Evolutionary conservation across 257 asterid genomes (phyloP).

Genomic region (Anisodus acutangulus): DNA sequence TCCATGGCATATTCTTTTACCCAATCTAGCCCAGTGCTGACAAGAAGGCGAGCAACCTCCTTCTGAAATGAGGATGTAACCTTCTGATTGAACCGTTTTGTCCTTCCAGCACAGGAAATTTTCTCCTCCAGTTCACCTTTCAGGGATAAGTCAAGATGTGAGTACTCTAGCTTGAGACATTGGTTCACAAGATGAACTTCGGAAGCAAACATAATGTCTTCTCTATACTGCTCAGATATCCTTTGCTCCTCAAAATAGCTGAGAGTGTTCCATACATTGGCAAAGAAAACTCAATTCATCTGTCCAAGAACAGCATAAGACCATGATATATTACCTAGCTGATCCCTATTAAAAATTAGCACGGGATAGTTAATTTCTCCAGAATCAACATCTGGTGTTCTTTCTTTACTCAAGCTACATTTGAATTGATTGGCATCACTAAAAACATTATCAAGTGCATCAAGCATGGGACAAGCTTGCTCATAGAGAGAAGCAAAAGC

Average conservation of each 20-base stretch:
- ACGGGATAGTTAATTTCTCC: constrained; percentile 31
- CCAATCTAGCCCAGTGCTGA: constrained; percentile 93
- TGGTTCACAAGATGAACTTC: constrained; percentile 78
- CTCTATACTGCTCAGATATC: constrained; percentile 69
- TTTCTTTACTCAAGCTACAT: constrained; percentile 45
- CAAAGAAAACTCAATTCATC: constrained; percentile 60
- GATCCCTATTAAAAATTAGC: constrained; percentile 64
- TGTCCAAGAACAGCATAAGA: constrained; percentile 89
- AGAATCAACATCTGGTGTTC: constrained; percentile 27
- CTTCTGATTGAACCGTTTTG: constrained; percentile 80
- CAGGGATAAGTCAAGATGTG: constrained; percentile 62
- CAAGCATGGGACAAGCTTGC: constrained; percentile 67
- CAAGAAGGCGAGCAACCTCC: constrained; percentile 90
- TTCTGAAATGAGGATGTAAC: constrained; percentile 89
- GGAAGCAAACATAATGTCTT: constrained; percentile 82
- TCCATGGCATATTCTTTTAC: constrained; percentile 70
- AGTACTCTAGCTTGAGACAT: constrained; percentile 73
- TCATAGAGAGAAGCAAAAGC: constrained; percentile 90
- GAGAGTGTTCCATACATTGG: constrained; percentile 64
- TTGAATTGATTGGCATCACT: constrained; percentile 50
- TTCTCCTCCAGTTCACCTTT: constrained; percentile 62
- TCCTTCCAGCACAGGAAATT: constrained; percentile 64
- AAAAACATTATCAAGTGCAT: constrained; percentile 65
- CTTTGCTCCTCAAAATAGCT: constrained; percentile 61
- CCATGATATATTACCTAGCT: constrained; percentile 84